Base-by-base conservation (phyloP, 2,329 filamentous ascomycete genomes). In the Cytospora leucostoma region DNA sequence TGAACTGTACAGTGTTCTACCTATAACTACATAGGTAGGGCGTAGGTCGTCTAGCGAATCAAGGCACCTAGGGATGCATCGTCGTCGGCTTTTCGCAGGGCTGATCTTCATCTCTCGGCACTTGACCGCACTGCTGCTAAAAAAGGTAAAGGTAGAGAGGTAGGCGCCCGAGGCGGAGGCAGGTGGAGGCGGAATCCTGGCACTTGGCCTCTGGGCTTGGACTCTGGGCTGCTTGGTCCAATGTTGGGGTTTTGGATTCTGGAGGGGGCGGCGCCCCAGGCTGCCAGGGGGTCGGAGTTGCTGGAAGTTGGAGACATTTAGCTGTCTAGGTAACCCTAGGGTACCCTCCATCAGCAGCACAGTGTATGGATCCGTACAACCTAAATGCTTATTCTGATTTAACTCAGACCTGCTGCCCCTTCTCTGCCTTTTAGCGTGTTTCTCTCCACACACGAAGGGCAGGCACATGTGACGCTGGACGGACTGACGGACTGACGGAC, bases 31-130 rank as follows among this genome's bases (percentile, higher is more conserved):
- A 27, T 3, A 27, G 27, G 27, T 27, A 27, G 27, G 27, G 27
- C 27, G 27, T 27, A 27, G 27, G 27, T 27, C 27, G 27, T 4
- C 21, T 34, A 59, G 51, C 59, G 52, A 65, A 65, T 62, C 55
- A 62, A 19, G 55, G 34, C 35, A 15, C 40, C 51, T 37, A 27
- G 13, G 19, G 19, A 27, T 13, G 38, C 40, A 11, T 21, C 19
- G 17, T 37, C 38, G 51, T 11, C 38, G 63, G 44, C 50, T 27
- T 40, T 27, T 40, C 63, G 63, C 63, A 65, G 63, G 63, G 63
- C 44, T 60, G 59, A 65, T 63, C 63, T 61, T 56, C 52, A 35
- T 52, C 27, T n/a, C 62, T 64, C 62, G 63, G 63, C 63, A 65
- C 56, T 65, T 65, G 56, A n/a, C 44, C 44, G 44, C n/a, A 32